Conservation (phyloP, 352 stramenopile genomes). For the Thraustochytrium sp. region DNA sequence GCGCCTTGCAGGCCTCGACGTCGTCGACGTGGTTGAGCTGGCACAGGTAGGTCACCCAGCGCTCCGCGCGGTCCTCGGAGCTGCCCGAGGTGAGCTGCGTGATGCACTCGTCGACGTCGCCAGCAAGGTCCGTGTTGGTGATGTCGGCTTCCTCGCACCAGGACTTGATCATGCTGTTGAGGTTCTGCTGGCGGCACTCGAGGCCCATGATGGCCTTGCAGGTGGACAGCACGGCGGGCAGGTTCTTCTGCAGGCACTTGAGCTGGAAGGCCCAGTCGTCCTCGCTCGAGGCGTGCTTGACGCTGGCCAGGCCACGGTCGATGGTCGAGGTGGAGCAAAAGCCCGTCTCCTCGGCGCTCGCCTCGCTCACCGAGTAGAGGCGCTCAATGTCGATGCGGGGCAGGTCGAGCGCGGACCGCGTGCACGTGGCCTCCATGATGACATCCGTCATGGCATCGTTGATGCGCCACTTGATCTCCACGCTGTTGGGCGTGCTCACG, state of each 20-base stretch:
- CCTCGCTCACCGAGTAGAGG: not conserved
- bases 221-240: not conserved
- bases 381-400: not conserved
- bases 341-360: not conserved
- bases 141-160: slow-evolving; percentile 22
- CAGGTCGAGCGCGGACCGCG: not conserved
- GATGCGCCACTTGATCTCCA: slow-evolving; percentile 20
- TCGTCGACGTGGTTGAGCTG: slow-evolving; percentile 13
- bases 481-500: not conserved
- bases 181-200: not conserved
- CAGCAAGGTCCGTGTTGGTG: not conserved
- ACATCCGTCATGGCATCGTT: not conserved
- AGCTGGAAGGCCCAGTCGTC: not conserved
- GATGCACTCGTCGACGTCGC: not conserved
- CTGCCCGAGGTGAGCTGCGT: not conserved
- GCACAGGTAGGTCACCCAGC: not conserved
- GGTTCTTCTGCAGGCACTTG: not conserved
- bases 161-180: not conserved
- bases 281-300: not conserved
- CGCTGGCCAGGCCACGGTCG: not conserved
- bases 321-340: not conserved
- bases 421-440: slow-evolving; percentile 4
- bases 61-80: not conserved
- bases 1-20: not conserved
- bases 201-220: not conserved